Base-by-base conservation (phyloP, 23 red algal species). In the Gracilaria domingensis region DNA sequence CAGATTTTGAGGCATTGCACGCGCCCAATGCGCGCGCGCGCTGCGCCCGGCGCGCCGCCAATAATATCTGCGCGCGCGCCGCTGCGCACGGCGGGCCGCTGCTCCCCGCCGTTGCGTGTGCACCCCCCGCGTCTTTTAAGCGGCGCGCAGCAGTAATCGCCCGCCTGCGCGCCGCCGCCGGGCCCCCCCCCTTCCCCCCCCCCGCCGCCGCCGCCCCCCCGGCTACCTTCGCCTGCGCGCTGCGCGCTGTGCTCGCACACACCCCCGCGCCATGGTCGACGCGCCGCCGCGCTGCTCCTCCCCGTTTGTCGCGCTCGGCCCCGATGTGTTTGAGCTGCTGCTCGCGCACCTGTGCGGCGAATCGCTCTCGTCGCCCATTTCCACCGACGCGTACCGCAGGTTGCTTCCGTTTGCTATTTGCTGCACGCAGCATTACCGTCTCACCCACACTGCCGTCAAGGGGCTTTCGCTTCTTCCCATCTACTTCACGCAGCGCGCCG, bases 381-480 rank as follows among this genome's bases (percentile, higher is more conserved):
- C 87, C 53, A 90, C 87, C 49, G 87, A 90, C 42, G 71, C 55
- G 11, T 80, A 76, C 21, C 87, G 72, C 36, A 3, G 18, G 12
- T 39, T 90, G 18, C 87, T 90, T n/a, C 87, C 87, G 12, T 90
- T 90, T 40, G 87, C 87, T 36, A 59, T 90, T 7, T 57, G 44
- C 73, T 81, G 71, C 65, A 69, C 62, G 9, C 61, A 72, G 17
- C 82, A 86, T 33, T 86, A 86, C 32, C 54, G 21, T 45, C 65
- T 69, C 42, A 71, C 65, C 38, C 59, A 23, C 32, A 18, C 54
- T 28, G 36, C 40, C 30, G 38, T 72, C 49, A 57, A 65, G 8
- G 61, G 82, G 1, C 50, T 86, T 0, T 0, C 64, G 0, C 59
- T 86, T 30, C 82, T 86, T 42, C 82, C 82, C 8, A 30, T 86